Base-by-base conservation (phyloP, 352 stramenopile genomes). In the Lagenidium sp. region DNA sequence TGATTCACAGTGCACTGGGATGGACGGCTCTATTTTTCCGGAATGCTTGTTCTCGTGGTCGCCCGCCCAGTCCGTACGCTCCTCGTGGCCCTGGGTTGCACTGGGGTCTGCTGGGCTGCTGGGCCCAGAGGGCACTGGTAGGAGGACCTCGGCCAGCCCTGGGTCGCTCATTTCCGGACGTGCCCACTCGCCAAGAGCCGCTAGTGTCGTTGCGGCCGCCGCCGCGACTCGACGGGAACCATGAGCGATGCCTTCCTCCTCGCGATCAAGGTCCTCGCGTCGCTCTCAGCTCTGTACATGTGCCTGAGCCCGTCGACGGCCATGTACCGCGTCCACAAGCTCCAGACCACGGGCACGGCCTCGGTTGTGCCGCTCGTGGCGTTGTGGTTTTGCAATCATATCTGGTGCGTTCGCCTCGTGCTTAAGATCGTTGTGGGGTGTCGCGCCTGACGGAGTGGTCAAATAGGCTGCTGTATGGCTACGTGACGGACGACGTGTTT, bases 261-360 rank as follows among this genome's bases (percentile, higher is more conserved):
- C 36, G 49, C 80, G 43, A 67, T 85, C 58, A 65, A 74, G 31
- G 60, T 85, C 26, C 41, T 75, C 22, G 73, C 73, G 29, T 85
- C 77, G 20, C 36, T 86, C 37, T 83, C 74, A 46, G 65, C 71
- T 21, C 44, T 85, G 18, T 85, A 76, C 68, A 89, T 89, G 77
- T 81, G 68, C 28, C 44, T 78, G 15, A 85, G 77, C 44, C 77
- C 77, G 20, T 62, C 57, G 18, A 63, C 60, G 4, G 34, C 59
- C 2, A 54, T 89, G 20, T 65, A 70, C 32, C 57, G 53, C 16
- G 81, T 86, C 38, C 64, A 82, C 50, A 75, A 66, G 46, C 41
- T 59, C n/a, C 56, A 48, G 21, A 36, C 59, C 24, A 76, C 72
- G 1, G 70, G 67, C 6, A 50, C 45, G 31, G 47, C 49, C 6